Base-by-base conservation (phyloP, 2,329 filamentous ascomycete species). In the Phoma sp. region DNA sequence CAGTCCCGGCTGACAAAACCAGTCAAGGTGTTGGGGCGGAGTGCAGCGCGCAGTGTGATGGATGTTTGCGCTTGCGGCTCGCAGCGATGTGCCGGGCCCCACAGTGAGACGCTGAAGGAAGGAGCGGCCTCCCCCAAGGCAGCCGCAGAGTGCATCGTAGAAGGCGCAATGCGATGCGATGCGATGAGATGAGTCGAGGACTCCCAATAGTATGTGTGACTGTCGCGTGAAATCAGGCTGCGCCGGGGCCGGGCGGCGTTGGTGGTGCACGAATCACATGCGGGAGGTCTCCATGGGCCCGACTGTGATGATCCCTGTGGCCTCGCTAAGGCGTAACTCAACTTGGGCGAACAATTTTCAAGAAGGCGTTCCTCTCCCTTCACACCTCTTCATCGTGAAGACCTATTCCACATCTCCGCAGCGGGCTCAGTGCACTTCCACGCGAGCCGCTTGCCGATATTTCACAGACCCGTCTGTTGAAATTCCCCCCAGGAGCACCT, bases 401-500 rank as follows among this genome's bases (percentile, higher is more conserved):
- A 71, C 60, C 48, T 22, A 36, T 22, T 53, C 58, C 61, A 63
- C 59, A 59, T 61, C 55, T 61, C 58, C 62, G 66, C 69, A 71
- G 68, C 69, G 67, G 66, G 57, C 68, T 67, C 62, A 60, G 61
- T 67, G 61, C 53, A 50, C 38, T 51, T 64, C 54, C 61, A 66
- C 64, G 58, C 53, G 68, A 71, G 71, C 62, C 72, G 69, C 71
- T 69, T 66, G 70, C 67, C 62, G 57, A 70, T 18, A 18, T 70
- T 75, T 75, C 73, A 69, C 68, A 72, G 68, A 64, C 60, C 50
- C 58, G 58, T 69, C 71, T 73, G 69, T 73, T 64, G 73, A 75
- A 73, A 72, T 73, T 63, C 58, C 50, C 62, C 27, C 58, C 51
- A 55, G 62, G 61, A 67, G 66, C 65, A 62, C 70, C 66, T 67